Evolutionary conservation across 371 early-diverging fungal species (phyloP).

Genomic region (Mortierella sp.): DNA sequence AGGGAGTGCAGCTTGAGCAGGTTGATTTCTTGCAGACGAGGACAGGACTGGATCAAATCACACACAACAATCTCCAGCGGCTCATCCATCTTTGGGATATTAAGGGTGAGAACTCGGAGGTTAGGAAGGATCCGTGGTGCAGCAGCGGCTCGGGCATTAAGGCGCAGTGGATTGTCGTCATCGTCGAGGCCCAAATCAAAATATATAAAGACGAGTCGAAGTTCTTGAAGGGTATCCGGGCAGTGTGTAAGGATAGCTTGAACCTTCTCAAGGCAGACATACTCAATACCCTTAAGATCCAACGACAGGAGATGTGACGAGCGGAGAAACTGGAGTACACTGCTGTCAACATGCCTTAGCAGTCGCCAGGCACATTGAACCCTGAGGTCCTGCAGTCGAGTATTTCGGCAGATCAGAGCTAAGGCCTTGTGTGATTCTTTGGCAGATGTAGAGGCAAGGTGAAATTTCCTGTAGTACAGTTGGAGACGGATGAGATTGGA

Average conservation of each 20-base stretch:
- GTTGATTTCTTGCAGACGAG: not conserved
- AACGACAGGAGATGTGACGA: not conserved
- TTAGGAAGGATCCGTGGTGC: not conserved
- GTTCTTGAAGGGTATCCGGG: not conserved
- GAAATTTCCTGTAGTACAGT: not conserved
- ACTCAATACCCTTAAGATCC: not conserved
- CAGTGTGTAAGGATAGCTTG: not conserved
- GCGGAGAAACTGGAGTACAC: not conserved
- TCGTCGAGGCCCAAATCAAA: not conserved
- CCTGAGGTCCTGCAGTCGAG: not conserved
- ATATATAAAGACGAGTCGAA: not conserved
- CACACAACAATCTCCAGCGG: not conserved
- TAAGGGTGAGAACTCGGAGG: not conserved
- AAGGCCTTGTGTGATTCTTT: not conserved
- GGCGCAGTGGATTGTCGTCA: not conserved
- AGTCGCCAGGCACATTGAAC: not conserved
- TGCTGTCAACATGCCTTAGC: not conserved
- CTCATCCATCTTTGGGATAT: not conserved
- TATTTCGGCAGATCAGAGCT: not conserved
- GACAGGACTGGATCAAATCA: conserved; percentile 6
- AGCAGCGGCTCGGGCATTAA: not conserved
- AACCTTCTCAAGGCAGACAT: not conserved
- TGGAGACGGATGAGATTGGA: not conserved
- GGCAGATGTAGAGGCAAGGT: not conserved
- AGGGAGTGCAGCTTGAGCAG: not conserved